These are phyloP conservation scores for Phytophthora pluvialis DNA, from an alignment of 352 stramenopile species.

Conservation along the genomic window DNA sequence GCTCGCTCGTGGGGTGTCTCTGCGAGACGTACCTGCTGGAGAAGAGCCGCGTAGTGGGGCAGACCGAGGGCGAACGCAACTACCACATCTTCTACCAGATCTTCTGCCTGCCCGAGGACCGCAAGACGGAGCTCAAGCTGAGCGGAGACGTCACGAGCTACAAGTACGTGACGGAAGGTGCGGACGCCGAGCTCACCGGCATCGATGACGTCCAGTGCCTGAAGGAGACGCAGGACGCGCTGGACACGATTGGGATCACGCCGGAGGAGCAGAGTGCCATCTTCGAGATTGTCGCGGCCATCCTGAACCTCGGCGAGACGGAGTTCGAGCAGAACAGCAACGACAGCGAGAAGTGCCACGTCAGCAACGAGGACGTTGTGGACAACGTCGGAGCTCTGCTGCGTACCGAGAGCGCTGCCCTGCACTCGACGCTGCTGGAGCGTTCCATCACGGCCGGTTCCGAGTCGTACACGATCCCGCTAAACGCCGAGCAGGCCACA, in stretches of 20 bases:
- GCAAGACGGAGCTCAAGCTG: constrained; percentile 63
- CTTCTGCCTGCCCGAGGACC: constrained; percentile 57
- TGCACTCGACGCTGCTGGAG: constrained; percentile 91
- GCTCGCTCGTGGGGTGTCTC: constrained; percentile 68
- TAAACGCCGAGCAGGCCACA: constrained; percentile 87
- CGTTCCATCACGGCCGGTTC: constrained; percentile 92
- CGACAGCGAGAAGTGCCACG: constrained; percentile 59
- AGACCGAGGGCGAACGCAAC: constrained; percentile 93
- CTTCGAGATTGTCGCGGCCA: constrained; percentile 95
- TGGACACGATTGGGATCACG: constrained; percentile 91
- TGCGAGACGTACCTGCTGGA: constrained; percentile 96
- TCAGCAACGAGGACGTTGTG: constrained; percentile 65
- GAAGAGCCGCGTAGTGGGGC: constrained; percentile 94
- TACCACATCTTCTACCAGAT: constrained; percentile 99
- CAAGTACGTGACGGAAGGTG: constrained; percentile 79
- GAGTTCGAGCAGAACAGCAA: constrained; percentile 79
- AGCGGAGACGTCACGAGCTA: constrained; percentile 67
- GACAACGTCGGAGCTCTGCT: constrained; percentile 66
- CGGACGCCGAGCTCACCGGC: constrained; percentile 58
- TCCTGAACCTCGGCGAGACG: constrained; percentile 97
- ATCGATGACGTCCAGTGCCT: constrained; percentile 79
- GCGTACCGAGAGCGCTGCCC: constrained; percentile 60
- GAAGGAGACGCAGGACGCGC: constrained; percentile 85
- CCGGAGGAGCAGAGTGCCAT: constrained; percentile 92
- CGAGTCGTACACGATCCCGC: constrained; percentile 93